Percentiles rank a stretch among this genome's conserved stretches.
Conservation (phyloP, 805 yeast genomes). For the Nakazawaea peltata region DNA sequence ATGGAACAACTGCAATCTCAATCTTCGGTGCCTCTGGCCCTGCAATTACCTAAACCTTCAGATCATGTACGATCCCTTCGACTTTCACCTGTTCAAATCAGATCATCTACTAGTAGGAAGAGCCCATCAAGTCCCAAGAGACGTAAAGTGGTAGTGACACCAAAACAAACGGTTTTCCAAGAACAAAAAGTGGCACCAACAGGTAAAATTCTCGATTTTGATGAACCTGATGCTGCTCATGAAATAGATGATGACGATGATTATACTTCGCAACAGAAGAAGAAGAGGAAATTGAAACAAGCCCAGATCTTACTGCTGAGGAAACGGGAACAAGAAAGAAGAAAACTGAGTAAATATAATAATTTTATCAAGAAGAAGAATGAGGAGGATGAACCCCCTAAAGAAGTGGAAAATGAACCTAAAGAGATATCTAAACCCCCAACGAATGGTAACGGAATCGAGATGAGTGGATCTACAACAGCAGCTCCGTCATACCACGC, state of each 20-base stretch:
- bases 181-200: slow-evolving; percentile 1
- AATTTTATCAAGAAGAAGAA: background rate
- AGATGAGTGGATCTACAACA: too few relatives aligned
- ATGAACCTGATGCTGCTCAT: background rate
- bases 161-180: background rate
- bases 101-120: too few relatives aligned
- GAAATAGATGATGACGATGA: slow-evolving; percentile 1
- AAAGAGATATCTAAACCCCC: background rate
- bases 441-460: too few relatives aligned
- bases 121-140: too few relatives aligned
- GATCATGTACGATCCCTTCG: too few relatives aligned
- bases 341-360: background rate
- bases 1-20: too few relatives aligned
- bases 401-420: background rate
- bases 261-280: background rate
- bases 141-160: background rate
- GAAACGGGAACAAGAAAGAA: background rate
- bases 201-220: slow-evolving; percentile 6
- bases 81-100: too few relatives aligned
- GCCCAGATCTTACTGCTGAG: background rate
- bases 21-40: too few relatives aligned
- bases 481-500: too few relatives aligned
- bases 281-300: background rate
- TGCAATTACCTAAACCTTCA: too few relatives aligned
- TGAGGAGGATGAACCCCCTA: background rate